Base-by-base conservation (phyloP, 2,329 filamentous ascomycete genomes). In the Xylaria digitata region DNA sequence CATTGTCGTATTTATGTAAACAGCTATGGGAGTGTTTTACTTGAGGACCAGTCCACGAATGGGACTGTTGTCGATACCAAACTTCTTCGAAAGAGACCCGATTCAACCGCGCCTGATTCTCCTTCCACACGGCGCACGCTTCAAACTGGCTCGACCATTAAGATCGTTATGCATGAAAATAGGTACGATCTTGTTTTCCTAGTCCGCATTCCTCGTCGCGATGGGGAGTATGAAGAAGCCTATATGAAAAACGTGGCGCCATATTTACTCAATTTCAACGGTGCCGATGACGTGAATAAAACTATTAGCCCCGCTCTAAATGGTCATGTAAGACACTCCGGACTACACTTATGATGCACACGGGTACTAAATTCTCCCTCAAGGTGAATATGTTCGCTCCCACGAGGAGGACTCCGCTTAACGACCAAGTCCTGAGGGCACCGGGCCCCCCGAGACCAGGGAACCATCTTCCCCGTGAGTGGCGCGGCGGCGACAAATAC, bases 1-100 rank as follows among this genome's bases (percentile, higher is more conserved):
- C 96, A 99, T 78, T 99, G 98, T 78, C 90, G 93, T 60, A 97
- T 99, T 68, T 97, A 91, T 76, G 85, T 97, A 73, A 99, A 96
- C 74, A 84, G 89, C n/a, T 88, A 92, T 70, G 93, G 92, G 32
- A 90, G 92, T 63, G 85, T 97, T 70, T 97, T 99, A 93, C 83
- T 98, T 13, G 90, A 97, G 78, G 96, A 99, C 76, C 87, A 90
- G 76, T 98, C 96, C 0, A 97, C 94, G n/a, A 99, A 98, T 75
- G 96, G 96, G 32, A 98, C 96, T 3, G 84, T 93, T 66, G 93
- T 98, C 63, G 94, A 98, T 79, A 85, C 87, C 26, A 82, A 84
- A 19, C 82, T 93, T 42, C 84, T 99, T 17, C 80, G 84, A 63
- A 89, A 85, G 72, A 82, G 80, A 55, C 74, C 76, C 23, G 80